Base-by-base conservation (phyloP, 805 yeast genomes). In the Nakazawaea ishiwadae region DNA sequence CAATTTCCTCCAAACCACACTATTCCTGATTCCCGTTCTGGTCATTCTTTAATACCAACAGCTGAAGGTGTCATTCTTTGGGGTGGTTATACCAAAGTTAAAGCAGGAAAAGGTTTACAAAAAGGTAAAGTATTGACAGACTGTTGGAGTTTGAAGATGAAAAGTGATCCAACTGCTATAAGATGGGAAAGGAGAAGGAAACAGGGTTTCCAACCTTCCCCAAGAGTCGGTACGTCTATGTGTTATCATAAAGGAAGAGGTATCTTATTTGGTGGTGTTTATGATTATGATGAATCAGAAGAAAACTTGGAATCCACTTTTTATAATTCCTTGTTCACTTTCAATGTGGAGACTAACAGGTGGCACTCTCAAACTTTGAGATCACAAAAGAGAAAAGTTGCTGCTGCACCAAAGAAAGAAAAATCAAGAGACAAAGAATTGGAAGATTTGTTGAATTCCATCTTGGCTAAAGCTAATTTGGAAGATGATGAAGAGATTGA, bases 71-170 rank as follows among this genome's bases (percentile, higher is more conserved):
- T 88, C 1, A 73, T 87, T 1, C 48, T 90, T 1, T 87, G 84
- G 73, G 99, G 99, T 49, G 99, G 99, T 11, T 91, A 91, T 56
- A 80, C 93, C 55, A 91, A 90, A 62, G 89, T 87, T 18, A 90
- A 90, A 60, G 95, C 96, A 9, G 81, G 80, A 28, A 86, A 84
- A 58, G 95, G 95, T 29, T 67, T 81, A 42, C 95, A 86, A 53
- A 88, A 88, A 65, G 98, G 99, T 39, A 91, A 91, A 53, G 86
- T 87, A 12, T 73, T 89, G 49, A 71, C 77, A 16, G 99, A 93
- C 56, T 72, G 84, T 43, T 91, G 99, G 98, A 57, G 76, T 14
- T 63, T 91, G 50, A 86, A 84, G 53, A 87, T 91, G 95, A 87
- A 86, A 58, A 63, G 83, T 15, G 96, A 91, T 56, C 71, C 89